A percentile compares a stretch with the other conserved stretches of the same genome.
Conservation (phyloP, 176 grass and related monocot species). For the Oryza glumipatula region DNA sequence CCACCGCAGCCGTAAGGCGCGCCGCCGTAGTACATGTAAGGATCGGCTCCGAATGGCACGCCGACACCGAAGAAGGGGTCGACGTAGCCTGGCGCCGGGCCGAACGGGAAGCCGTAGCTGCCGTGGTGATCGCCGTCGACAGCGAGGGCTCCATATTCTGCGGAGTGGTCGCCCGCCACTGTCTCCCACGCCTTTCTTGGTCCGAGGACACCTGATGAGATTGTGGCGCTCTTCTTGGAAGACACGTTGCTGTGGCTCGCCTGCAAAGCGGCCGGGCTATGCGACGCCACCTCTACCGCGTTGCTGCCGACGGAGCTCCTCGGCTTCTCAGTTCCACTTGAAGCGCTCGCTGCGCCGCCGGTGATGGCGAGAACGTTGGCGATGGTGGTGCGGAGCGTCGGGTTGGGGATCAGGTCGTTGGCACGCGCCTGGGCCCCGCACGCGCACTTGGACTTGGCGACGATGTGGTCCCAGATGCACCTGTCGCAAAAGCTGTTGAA, state of each 20-base stretch:
- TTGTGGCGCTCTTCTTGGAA: background rate
- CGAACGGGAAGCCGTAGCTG: background rate
- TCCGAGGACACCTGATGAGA: background rate
- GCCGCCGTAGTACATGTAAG: constrained; percentile 17
- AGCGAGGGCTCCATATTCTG: background rate
- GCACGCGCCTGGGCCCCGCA: constrained; percentile 14
- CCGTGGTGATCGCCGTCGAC: background rate
- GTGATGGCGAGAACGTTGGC: background rate
- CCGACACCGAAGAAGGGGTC: constrained; percentile 8
- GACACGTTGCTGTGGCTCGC: background rate
- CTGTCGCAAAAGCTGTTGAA: constrained; percentile 39
- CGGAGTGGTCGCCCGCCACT: background rate
- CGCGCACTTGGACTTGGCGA: constrained; percentile 1
- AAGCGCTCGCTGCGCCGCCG: background rate
- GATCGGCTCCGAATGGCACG: background rate
- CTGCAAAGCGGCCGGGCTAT: background rate
- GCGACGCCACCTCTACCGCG: background rate
- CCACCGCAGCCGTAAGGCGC: background rate
- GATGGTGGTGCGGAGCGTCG: constrained; percentile 16
- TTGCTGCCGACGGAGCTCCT: constrained; percentile 30
- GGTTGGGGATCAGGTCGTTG: constrained; percentile 40
- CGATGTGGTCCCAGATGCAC: constrained; percentile 27
- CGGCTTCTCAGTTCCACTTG: background rate
- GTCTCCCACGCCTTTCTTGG: background rate
- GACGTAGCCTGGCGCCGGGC: constrained; percentile 6